Evolutionary conservation across 148 eudicot species (phyloP).

Genomic region (Arbutus unedo): DNA sequence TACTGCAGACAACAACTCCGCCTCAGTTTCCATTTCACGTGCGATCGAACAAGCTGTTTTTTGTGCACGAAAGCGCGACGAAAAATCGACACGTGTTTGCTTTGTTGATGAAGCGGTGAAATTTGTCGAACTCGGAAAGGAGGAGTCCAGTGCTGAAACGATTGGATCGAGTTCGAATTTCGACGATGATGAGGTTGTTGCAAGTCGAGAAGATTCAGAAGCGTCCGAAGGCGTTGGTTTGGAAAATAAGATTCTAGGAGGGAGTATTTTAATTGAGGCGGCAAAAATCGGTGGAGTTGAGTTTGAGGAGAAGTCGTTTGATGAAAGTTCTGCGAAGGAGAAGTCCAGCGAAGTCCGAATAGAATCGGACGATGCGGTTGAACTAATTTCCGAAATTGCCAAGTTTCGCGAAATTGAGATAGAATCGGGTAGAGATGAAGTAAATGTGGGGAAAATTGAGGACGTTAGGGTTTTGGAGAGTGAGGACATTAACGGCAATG

Average conservation of each 20-base stretch:
- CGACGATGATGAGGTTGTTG: neutral
- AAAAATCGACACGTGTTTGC: conserved; percentile 17
- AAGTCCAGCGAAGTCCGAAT: neutral
- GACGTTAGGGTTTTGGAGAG: conserved; percentile 9
- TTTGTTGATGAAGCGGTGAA: conserved; percentile 11
- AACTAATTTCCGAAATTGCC: neutral
- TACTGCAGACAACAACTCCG: neutral
- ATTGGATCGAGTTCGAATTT: neutral
- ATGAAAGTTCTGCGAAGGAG: conserved; percentile 12
- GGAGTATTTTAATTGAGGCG: neutral
- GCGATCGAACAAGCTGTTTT: neutral
- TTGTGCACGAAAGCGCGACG: neutral
- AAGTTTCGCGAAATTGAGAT: conserved; percentile 7
- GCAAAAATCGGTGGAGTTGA: conserved; percentile 17
- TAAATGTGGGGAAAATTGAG: neutral
- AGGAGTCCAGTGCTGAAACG: neutral
- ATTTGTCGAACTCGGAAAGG: neutral
- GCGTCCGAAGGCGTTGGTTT: neutral
- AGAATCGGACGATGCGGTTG: neutral
- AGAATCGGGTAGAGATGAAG: conserved; percentile 5
- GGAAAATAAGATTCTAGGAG: neutral
- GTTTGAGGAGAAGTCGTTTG: conserved; percentile 11
- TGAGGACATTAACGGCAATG: conserved; percentile 5
- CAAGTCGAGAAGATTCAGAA: neutral
- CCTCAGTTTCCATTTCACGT: conserved; percentile 4